phyloP scores from a whole-genome alignment of 768 basidiomycete genomes.

The Tricholoma sp. region DNA sequence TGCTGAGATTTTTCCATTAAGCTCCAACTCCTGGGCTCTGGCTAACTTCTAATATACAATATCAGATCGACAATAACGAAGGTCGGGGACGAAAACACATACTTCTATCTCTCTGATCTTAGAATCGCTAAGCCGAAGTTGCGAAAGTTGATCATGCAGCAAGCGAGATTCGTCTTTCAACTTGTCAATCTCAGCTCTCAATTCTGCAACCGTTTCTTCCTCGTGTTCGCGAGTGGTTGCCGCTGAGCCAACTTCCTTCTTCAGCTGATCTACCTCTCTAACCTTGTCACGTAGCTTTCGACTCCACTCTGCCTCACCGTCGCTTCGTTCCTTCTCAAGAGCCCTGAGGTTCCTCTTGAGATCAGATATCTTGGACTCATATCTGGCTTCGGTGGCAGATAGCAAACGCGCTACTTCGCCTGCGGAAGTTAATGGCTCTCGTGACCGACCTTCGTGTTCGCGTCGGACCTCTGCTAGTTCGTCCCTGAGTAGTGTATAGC shows the following conservation, averaged over 20 bases:
- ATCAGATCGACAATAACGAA: not conserved
- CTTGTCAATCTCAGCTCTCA: slow-evolving; percentile 52
- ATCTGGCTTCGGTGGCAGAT: slow-evolving; percentile 67
- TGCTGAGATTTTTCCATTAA: slow-evolving; percentile 40
- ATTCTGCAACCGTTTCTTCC: slow-evolving; percentile 41
- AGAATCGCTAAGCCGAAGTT: slow-evolving; percentile 46
- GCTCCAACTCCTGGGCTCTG: slow-evolving; percentile 39
- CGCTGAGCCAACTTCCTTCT: slow-evolving; percentile 49
- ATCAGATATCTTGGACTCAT: slow-evolving; percentile 72
- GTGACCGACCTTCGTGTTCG: slow-evolving; percentile 45
- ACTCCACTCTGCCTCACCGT: slow-evolving; percentile 88
- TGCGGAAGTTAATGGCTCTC: slow-evolving; percentile 42
- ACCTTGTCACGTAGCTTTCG: slow-evolving; percentile 74
- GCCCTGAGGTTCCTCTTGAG: slow-evolving; percentile 55
- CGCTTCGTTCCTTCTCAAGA: slow-evolving; percentile 79
- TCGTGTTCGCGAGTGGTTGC: slow-evolving; percentile 57
- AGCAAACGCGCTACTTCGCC: slow-evolving; percentile 72
- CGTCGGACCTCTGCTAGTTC: slow-evolving; percentile 62
- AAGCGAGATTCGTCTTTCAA: slow-evolving; percentile 43
- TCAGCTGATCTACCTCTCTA: slow-evolving; percentile 71
- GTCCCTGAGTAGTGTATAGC: slow-evolving; percentile 62
- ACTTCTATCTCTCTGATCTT: slow-evolving; percentile 62
- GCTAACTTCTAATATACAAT: slow-evolving; percentile 24
- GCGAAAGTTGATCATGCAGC: slow-evolving; percentile 49
- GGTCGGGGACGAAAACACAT: slow-evolving; percentile 9